Evolutionary conservation across 176 grass and related monocot species (phyloP), one percentile per base, ranked within the genome.

Genomic region (Stipa capillata): DNA sequence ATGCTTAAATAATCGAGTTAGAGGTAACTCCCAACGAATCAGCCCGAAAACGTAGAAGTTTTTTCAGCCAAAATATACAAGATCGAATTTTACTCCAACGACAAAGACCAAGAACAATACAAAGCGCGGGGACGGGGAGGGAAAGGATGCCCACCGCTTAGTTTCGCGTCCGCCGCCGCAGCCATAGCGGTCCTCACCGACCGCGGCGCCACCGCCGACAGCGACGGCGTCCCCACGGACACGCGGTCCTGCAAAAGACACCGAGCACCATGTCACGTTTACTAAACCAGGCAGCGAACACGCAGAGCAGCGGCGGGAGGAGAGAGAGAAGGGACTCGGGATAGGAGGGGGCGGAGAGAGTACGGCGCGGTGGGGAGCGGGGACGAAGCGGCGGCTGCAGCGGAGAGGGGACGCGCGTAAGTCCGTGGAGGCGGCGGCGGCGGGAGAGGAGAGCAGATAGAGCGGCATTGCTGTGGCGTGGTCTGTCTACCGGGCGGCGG

Each of bases 381-480:
- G 60, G 45, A 45, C 18, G 11, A 21, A 74, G 11, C 12, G 52
- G n/a, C 29, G 59, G 50, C 57, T 4, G 57, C 17, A 45, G 40
- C 66, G 37, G 86, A 56, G 65, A 59, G 81, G 64, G 27, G 65
- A 23, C 13, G 32, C 52, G 43, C 70, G 64, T 9, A 49, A 8
- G 40, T 32, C 79, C 34, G 34, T 43, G 10, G 41, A 65, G 56
- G 74, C 80, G 43, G 60, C 60, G 43, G 74, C 59, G 32, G 81
- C 49, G 33, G 87, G 45, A 27, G 64, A 79, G 35, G 52, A 67
- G 31, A 57, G 71, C n/a, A 80, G 20, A n/a, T 32, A 36, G 40
- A 80, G 73, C 18, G 34, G 73, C 86, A 88, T 88, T 9, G 21
- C 68, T n/a, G n/a, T n/a, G n/a, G n/a, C 52, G 57, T 16, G 27